A percentile compares a stretch with the other conserved stretches of the same genome.
phyloP scores from a whole-genome alignment of 75 land plant species.

The Adiantum capillusveneris region DNA sequence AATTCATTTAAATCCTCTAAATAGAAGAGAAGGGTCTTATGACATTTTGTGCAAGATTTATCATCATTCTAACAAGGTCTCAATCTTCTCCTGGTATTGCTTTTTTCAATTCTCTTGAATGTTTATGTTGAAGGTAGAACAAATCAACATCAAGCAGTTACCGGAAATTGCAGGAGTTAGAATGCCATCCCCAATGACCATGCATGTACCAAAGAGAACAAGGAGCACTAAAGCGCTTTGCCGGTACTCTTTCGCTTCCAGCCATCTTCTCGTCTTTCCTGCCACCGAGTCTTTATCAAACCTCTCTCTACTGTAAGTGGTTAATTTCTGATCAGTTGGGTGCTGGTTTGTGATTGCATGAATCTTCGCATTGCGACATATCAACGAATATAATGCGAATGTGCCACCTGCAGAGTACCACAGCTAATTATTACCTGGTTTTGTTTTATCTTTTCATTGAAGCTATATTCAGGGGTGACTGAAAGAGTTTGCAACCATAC shows the following conservation, averaged over 20 bases:
- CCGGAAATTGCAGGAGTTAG: conserved; percentile 42
- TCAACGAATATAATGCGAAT: conserved; percentile 54
- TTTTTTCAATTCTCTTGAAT: too few relatives aligned
- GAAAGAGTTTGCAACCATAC: too few relatives aligned
- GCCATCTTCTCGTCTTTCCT: conserved; percentile 17
- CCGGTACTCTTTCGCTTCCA: conserved; percentile 21
- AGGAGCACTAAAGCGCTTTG: conserved; percentile 16
- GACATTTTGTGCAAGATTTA: too few relatives aligned
- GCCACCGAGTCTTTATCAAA: conserved; percentile 10
- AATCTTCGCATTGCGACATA: conserved; percentile 43
- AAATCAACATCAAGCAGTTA: conserved; percentile 8
- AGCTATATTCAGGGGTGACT: neutral
- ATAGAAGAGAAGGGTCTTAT: too few relatives aligned
- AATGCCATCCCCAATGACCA: conserved; percentile 59
- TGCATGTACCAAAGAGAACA: conserved; percentile 42
- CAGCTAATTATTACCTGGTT: too few relatives aligned
- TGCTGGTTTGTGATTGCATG: conserved; percentile 36
- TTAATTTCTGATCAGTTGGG: conserved; percentile 27
- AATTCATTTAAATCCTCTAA: too few relatives aligned
- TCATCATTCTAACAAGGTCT: too few relatives aligned
- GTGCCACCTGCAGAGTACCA: conserved; percentile 59
- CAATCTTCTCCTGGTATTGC: too few relatives aligned
- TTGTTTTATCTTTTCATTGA: too few relatives aligned
- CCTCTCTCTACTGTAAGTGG: conserved; percentile 29
- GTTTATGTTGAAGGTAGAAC: too few relatives aligned